These are phyloP conservation scores for Thraustochytrium striatum DNA, from an alignment of 352 stramenopile genomes.

Conservation along the genomic window DNA sequence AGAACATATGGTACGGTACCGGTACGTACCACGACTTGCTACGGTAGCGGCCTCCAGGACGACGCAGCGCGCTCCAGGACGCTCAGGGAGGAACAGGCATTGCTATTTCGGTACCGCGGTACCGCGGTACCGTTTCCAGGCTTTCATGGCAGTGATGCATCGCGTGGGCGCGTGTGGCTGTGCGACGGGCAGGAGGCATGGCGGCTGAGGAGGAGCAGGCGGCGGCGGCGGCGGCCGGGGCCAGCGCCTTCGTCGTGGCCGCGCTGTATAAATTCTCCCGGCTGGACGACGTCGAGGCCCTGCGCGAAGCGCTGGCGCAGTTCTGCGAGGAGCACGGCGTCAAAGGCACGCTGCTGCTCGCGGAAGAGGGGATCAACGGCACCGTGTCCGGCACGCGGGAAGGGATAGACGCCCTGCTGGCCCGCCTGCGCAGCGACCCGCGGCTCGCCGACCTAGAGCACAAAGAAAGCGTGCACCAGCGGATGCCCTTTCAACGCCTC, in stretches of 20 bases:
- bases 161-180: no score
- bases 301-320: constrained; percentile 4
- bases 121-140: no score
- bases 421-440: background rate
- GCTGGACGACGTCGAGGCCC: background rate
- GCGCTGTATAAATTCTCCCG: background rate
- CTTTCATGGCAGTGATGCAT: no score
- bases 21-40: no score
- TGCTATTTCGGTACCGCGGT: no score
- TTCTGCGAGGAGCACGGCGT: constrained; percentile 11
- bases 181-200: no score
- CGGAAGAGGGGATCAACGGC: constrained; percentile 49
- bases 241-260: background rate
- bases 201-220: no score
- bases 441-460: constrained; percentile 28
- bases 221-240: no score
- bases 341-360: constrained; percentile 17
- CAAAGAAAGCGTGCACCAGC: constrained; percentile 25
- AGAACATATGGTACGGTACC: no score
- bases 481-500: constrained; percentile 43
- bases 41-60: no score
- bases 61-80: no score
- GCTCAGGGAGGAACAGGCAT: no score
- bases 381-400: constrained; percentile 9
- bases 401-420: constrained; percentile 35